A percentile compares a stretch with the other conserved stretches of the same genome.
Evolutionary conservation across 2,329 filamentous ascomycete genomes (phyloP).

Genomic region (Fulvia fulva): DNA sequence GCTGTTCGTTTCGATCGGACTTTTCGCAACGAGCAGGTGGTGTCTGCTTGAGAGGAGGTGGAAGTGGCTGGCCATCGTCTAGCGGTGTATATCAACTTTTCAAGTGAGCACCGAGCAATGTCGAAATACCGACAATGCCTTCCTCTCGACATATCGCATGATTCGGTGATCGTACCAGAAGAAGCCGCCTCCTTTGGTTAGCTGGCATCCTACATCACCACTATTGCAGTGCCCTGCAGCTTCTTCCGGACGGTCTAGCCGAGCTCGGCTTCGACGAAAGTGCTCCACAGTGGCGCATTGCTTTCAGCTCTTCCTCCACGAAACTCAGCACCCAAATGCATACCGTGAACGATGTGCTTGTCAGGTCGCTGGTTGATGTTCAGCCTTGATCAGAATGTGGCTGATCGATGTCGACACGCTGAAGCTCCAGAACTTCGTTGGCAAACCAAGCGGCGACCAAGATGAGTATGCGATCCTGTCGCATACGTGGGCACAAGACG

Average conservation of each 20-base stretch:
- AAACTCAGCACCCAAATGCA: too few relatives aligned
- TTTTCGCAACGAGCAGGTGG: constrained; percentile 8
- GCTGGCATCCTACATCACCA: too few relatives aligned
- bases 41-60: constrained; percentile 9
- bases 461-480: constrained; percentile 11
- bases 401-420: not conserved
- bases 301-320: not conserved
- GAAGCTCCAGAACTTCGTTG: not conserved
- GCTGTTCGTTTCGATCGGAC: constrained; percentile 33
- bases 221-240: too few relatives aligned
- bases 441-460: not conserved
- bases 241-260: not conserved
- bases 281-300: not conserved
- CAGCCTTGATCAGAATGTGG: not conserved
- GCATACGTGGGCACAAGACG: constrained; percentile 11
- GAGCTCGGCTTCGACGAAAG: not conserved
- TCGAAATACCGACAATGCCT: too few relatives aligned
- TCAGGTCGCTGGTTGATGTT: too few relatives aligned
- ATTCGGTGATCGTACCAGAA: too few relatives aligned
- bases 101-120: too few relatives aligned
- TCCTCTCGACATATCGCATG: too few relatives aligned
- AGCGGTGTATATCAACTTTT: too few relatives aligned
- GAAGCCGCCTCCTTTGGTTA: too few relatives aligned
- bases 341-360: too few relatives aligned
- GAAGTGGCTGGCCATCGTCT: constrained; percentile 10